Evolutionary conservation across 1,139 yeast genomes (phyloP), one percentile per base, ranked within the genome.

Genomic region (Meyerozyma carpophila): DNA sequence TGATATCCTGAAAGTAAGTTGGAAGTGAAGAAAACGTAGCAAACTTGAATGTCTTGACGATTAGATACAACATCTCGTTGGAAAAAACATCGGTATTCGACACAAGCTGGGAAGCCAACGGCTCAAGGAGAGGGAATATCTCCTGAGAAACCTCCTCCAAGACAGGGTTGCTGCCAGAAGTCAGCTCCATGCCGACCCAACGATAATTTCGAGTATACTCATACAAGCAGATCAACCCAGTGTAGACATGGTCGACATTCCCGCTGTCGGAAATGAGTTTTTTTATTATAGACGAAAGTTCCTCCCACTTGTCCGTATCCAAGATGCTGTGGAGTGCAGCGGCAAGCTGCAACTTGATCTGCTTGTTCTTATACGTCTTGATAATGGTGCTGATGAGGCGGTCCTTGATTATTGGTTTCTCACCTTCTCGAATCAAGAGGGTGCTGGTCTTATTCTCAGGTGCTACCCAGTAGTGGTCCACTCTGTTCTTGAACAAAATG

Each of bases 401-500:
- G 37, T 68, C 67, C 57, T 81, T 82, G 51, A 83, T 71, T 11
- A 65, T 52, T 11, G 66, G 62, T 51, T 81, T 81, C 54, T 82
- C 88, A 25, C 68, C 71, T 1, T 61, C 65, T 36, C 60, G 63
- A 43, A 82, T 77, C 16, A 58, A 46, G 3, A 60, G 48, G 8
- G 61, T 47, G 4, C 59, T 53, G 18, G 59, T 47, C 50, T 59
- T 65, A 40, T 70, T 72, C 37, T 71, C 79, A 0, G 70, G 75
- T 10, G 59, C 58, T 28, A 66, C 61, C 91, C 91, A 84, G 50
- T 78, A 74, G 48, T 71, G 67, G 40, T 64, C 66, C 32, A 84
- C 69, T 54, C 85, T 73, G 57, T 83, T 84, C 58, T 84, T 84
- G 65, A 83, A 79, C 55, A 80, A 79, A 42, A 84, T 81, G 3